Evolutionary conservation across 805 yeast genomes (phyloP), one percentile per base, ranked within the genome.

Genomic region (Yarrowia sp.): DNA sequence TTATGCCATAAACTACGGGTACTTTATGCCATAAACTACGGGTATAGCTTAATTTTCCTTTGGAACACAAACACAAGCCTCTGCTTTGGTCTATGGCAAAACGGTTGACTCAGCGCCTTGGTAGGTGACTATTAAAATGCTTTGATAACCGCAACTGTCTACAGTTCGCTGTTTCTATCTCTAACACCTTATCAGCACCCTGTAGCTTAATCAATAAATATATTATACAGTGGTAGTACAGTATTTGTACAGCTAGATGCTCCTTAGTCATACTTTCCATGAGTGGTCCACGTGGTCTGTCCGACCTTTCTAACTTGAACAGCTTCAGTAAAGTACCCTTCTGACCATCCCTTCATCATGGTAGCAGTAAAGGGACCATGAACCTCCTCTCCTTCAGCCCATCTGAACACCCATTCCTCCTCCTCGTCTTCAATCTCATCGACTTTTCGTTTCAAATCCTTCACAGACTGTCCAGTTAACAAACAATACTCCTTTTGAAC

Each of bases 291-390:
- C 5, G 16, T 55, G 4, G 38, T 58, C 14, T 67, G 22, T 35
- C 77, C 77, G 8, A 73, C 59, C 68, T 72, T 77, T 50, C 84
- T 75, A 0, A 83, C 84, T 68, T 76, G 77, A 0, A 81, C 88
- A 9, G 76, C 77, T 64, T 80, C 75, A 14, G 84, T 81, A 71
- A 86, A 86, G 72, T 86, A 84, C 42, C 77, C 77, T 52, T 69
- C 70, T 8, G 75, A 81, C 89, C 89, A 87, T 70, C 81, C 80
- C 1, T 66, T 70, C 82, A 86, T 86, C 71, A 85, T 86, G 59
- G 78, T 77, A 1, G 77, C 70, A 0, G 84, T 74, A 73, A 78
- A 84, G 0, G 89, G 87, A 0, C 89, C 89, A 72, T 84, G 79
- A 0, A 87, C 72, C 40, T 79, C 81, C 1, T 77, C 79, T 78